Evolutionary conservation across 2,329 filamentous ascomycete genomes (phyloP).

Genomic region (Ustulina deusta): DNA sequence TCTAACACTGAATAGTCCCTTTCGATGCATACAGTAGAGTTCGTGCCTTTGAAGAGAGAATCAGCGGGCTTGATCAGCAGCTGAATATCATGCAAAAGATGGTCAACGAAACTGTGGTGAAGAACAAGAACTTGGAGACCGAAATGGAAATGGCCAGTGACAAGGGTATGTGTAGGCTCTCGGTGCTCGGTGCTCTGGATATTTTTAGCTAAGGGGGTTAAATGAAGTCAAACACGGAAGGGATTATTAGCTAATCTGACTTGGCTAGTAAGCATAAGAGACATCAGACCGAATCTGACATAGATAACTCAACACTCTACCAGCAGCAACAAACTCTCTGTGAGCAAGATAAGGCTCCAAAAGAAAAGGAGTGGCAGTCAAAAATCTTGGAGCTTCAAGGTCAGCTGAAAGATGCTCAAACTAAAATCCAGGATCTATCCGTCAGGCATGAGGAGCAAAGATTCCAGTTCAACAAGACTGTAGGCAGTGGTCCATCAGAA

Average conservation of each 20-base stretch:
- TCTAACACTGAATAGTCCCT: slow-evolving; percentile 20
- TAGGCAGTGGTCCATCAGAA: background rate
- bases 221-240: background rate
- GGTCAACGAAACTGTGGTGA: slow-evolving; percentile 32
- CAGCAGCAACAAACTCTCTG: background rate
- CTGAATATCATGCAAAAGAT: slow-evolving; percentile 33
- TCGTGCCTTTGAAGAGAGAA: slow-evolving; percentile 25
- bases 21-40: slow-evolving; percentile 23
- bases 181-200: background rate
- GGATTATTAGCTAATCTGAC: slow-evolving; percentile 6
- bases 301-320: background rate
- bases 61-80: slow-evolving; percentile 29
- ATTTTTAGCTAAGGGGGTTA: background rate
- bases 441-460: slow-evolving; percentile 9
- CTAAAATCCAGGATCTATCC: slow-evolving; percentile 11
- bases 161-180: background rate
- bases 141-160: background rate
- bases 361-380: background rate
- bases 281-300: background rate
- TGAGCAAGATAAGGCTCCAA: background rate
- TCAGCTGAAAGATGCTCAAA: slow-evolving; percentile 24
- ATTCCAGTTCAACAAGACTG: background rate
- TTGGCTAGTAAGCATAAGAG: slow-evolving; percentile 1
- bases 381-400: slow-evolving; percentile 20
- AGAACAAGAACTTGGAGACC: slow-evolving; percentile 9